phyloP scores from a whole-genome alignment of 768 basidiomycete genomes.

The Serendipita sp. region DNA sequence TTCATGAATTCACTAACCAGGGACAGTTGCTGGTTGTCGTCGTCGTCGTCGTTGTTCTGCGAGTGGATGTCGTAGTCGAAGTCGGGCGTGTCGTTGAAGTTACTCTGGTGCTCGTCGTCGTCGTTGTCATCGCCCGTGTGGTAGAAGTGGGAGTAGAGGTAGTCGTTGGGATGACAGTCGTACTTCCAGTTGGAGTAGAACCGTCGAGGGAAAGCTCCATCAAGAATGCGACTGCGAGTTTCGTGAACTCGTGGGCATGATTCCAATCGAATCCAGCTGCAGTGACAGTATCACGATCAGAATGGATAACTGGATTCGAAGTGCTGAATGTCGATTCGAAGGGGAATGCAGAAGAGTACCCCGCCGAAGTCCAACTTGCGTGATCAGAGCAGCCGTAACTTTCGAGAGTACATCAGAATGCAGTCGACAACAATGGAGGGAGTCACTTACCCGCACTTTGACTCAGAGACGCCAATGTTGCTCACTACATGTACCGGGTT shows the following conservation, averaged over 20 bases:
- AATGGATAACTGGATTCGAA: neutral
- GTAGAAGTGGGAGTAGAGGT: neutral
- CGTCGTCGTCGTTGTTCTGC: neutral
- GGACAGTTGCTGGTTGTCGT: neutral
- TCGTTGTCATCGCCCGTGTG: neutral
- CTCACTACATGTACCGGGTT: neutral
- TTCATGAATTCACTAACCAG: no score
- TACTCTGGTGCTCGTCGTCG: neutral
- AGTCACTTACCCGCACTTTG: neutral
- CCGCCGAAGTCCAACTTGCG: neutral
- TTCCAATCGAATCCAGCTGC: conserved; percentile 27
- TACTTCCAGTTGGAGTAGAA: neutral
- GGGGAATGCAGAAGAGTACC: conserved; percentile 4
- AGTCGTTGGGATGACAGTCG: neutral
- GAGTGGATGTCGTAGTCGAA: neutral
- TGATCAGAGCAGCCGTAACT: conserved; percentile 8
- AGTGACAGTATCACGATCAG: conserved; percentile 14
- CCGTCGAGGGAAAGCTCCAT: conserved; percentile 28
- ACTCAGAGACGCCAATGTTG: neutral
- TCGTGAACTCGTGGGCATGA: conserved; percentile 44
- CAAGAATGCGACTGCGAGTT: conserved; percentile 43
- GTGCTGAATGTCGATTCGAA: conserved; percentile 1
- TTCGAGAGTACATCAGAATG: no score
- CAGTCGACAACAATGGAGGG: no score
- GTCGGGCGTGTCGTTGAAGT: neutral